These are phyloP conservation scores for Teratosphaeria zuluensis DNA, from an alignment of 2,329 filamentous ascomycete genomes.

Conservation along the genomic window DNA sequence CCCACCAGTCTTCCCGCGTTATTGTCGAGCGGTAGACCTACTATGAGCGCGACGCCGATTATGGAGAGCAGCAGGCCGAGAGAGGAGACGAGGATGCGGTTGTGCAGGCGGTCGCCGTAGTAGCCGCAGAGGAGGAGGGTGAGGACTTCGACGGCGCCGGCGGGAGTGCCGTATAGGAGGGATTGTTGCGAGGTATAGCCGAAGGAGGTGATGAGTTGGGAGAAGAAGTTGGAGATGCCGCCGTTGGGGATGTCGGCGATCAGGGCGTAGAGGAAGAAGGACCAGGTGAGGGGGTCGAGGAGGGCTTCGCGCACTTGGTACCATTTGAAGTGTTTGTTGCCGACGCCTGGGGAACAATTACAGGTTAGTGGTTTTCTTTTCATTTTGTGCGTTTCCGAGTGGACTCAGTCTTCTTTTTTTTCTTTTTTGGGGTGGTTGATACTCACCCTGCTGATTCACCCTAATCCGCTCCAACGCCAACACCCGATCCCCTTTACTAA, in stretches of 20 bases:
- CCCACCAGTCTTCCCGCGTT: constrained; percentile 50
- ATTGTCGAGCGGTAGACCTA: constrained; percentile 49
- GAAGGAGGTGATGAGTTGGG: constrained; percentile 51
- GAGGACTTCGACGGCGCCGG: constrained; percentile 55
- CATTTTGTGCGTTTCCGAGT: too few species aligned
- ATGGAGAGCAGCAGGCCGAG: constrained; percentile 44
- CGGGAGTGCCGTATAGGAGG: constrained; percentile 55
- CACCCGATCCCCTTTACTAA: constrained; percentile 56
- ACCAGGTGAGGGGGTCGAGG: constrained; percentile 50
- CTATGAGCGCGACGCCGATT: constrained; percentile 55
- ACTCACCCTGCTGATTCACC: constrained; percentile 60
- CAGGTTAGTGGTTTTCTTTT: too few species aligned
- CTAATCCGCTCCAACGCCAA: constrained; percentile 63
- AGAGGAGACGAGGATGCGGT: constrained; percentile 48
- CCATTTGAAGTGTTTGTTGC: constrained; percentile 21
- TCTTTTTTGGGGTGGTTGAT: too few species aligned
- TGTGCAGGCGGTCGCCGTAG: constrained; percentile 46
- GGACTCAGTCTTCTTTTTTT: too few species aligned
- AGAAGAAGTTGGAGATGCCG: constrained; percentile 53
- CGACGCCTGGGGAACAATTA: neutral
- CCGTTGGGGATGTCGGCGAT: constrained; percentile 41
- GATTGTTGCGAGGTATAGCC: constrained; percentile 55
- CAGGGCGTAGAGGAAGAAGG: constrained; percentile 49
- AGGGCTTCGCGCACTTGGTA: constrained; percentile 55
- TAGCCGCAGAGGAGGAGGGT: constrained; percentile 47